These are phyloP conservation scores for Saturnispora mendoncae DNA, from an alignment of 805 yeast species.

Conservation along the genomic window DNA sequence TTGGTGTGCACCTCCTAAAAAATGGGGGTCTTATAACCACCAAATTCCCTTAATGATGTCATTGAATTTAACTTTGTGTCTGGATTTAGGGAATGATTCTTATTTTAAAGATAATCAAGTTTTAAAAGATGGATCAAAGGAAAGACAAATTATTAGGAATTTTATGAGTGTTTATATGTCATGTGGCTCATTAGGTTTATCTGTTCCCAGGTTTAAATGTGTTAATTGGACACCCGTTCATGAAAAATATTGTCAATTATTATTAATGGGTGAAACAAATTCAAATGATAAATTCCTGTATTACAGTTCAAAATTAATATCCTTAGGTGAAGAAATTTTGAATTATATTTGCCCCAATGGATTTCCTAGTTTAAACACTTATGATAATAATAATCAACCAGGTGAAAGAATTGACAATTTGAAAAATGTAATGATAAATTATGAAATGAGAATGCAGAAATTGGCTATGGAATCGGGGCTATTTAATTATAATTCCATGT, in stretches of 20 bases:
- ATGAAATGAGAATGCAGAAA: conserved; percentile 34
- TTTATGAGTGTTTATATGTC: conserved; percentile 41
- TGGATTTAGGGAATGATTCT: conserved; percentile 37
- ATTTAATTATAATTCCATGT: conserved; percentile 28
- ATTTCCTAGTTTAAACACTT: no score
- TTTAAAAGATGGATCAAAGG: conserved; percentile 25
- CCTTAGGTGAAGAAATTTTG: conserved; percentile 42
- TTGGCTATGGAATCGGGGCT: conserved; percentile 35
- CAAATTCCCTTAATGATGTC: conserved; percentile 42
- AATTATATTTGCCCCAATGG: conserved; percentile 31
- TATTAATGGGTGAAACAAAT: conserved; percentile 30
- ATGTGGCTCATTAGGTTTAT: conserved; percentile 43
- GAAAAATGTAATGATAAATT: conserved; percentile 29
- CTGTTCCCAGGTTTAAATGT: conserved; percentile 42
- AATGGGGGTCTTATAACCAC: conserved; percentile 44
- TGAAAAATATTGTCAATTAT: conserved; percentile 30
- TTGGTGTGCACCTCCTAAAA: conserved; percentile 47
- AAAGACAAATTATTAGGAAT: conserved; percentile 32
- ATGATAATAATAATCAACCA: no score
- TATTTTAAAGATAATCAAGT: conserved; percentile 22
- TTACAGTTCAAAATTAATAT: conserved; percentile 36
- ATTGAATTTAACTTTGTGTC: conserved; percentile 36
- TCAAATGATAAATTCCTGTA: conserved; percentile 36
- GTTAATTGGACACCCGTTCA: conserved; percentile 41
- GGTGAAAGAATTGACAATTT: conserved; percentile 11